phyloP scores from a whole-genome alignment of 106 monocot species.

The Allium cepa region DNA sequence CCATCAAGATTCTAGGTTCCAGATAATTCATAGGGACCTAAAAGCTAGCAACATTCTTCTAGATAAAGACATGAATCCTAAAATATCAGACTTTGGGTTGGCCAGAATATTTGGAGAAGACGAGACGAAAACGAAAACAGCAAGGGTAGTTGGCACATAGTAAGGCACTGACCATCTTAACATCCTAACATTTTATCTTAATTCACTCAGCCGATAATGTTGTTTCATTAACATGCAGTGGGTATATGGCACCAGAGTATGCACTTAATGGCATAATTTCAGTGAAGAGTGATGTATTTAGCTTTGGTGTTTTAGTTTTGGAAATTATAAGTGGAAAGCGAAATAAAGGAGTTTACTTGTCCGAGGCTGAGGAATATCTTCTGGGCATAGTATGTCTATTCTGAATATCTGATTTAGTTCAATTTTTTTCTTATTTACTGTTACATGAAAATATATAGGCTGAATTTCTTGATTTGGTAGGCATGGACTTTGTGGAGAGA shows the following conservation, averaged over 20 bases:
- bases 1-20: slow-evolving; percentile 24
- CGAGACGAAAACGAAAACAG: slow-evolving; percentile 11
- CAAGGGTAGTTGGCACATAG: slow-evolving; percentile 36
- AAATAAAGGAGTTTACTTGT: slow-evolving; percentile 8
- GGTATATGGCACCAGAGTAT: slow-evolving; percentile 36
- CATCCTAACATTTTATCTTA: background rate
- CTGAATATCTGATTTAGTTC: background rate
- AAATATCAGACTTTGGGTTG: slow-evolving; percentile 34
- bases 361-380: slow-evolving; percentile 7
- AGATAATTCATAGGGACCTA: slow-evolving; percentile 22
- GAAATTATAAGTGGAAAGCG: slow-evolving; percentile 26
- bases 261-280: slow-evolving; percentile 22
- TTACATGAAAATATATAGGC: background rate
- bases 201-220: background rate
- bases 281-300: slow-evolving; percentile 27
- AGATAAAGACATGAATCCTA: slow-evolving; percentile 29
- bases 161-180: slow-evolving; percentile 5
- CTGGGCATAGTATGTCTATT: slow-evolving; percentile 15
- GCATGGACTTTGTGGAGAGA: slow-evolving; percentile 31
- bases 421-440: background rate
- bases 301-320: slow-evolving; percentile 25
- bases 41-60: slow-evolving; percentile 31
- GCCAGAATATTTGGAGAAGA: slow-evolving; percentile 28
- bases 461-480: slow-evolving; percentile 5
- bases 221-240: slow-evolving; percentile 2